These are phyloP conservation scores for Aspergillus carbonarius DNA, from an alignment of 2,329 filamentous ascomycete genomes.

Conservation along the genomic window DNA sequence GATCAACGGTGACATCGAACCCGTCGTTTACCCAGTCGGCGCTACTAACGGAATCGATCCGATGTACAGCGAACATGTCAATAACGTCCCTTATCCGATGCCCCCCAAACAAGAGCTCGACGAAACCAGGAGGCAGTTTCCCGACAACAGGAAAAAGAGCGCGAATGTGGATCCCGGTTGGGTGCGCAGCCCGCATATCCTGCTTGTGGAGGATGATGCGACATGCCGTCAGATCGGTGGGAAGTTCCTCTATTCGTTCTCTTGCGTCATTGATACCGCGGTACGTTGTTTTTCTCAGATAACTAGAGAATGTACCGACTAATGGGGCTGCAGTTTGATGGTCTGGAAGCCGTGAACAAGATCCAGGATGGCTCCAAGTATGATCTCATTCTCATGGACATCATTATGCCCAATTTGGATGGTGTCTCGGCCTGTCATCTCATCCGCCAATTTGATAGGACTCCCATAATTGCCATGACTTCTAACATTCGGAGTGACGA, in stretches of 20 bases:
- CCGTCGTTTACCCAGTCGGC: slow-evolving; percentile 85
- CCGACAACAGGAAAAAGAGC: slow-evolving; percentile 61
- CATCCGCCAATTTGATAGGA: slow-evolving; percentile 80
- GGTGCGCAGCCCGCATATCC: slow-evolving; percentile 70
- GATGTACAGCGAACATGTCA: slow-evolving; percentile 89
- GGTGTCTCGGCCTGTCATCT: slow-evolving; percentile 92
- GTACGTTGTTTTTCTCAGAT: slow-evolving; percentile 44
- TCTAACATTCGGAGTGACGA: slow-evolving; percentile 97
- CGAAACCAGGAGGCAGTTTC: slow-evolving; percentile 48
- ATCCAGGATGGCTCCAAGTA: slow-evolving; percentile 67
- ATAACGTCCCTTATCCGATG: slow-evolving; percentile 86
- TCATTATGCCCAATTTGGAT: slow-evolving; percentile 96
- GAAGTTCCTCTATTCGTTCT: slow-evolving; percentile 66
- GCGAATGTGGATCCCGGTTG: slow-evolving; percentile 63
- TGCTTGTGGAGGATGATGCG: slow-evolving; percentile 82
- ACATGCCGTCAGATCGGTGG: slow-evolving; percentile 66
- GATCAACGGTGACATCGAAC: slow-evolving; percentile 60
- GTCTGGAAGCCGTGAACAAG: slow-evolving; percentile 86
- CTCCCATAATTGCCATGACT: slow-evolving; percentile 96
- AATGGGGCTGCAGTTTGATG: slow-evolving; percentile 65
- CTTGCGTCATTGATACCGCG: slow-evolving; percentile 63
- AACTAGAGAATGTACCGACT: neutral
- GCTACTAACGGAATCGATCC: slow-evolving; percentile 91
- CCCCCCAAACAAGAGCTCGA: slow-evolving; percentile 62
- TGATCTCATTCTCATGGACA: slow-evolving; percentile 79